Conservation (phyloP, 208 protist genomes). For the Herpetomonas muscarum region DNA sequence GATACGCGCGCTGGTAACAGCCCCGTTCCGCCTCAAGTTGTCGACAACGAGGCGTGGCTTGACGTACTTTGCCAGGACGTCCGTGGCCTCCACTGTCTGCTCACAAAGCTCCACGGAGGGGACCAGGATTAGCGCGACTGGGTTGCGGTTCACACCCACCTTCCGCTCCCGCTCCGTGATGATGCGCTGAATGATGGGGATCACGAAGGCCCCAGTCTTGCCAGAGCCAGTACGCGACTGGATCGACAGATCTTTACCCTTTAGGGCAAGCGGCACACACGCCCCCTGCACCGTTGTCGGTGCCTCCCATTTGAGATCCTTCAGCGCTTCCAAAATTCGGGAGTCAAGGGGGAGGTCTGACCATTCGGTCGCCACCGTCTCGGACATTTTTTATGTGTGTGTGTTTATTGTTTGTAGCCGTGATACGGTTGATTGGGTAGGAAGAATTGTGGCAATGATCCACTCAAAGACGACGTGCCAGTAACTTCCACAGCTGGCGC, state of each 20-base stretch:
- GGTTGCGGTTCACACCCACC: conserved; percentile 26
- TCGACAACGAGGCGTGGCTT: conserved; percentile 77
- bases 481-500: not conserved
- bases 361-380: conserved; percentile 51
- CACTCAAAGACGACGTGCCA: not conserved
- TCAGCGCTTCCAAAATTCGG: conserved; percentile 78
- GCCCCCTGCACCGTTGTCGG: conserved; percentile 94
- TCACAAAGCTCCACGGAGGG: conserved; percentile 95
- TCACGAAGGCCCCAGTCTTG: conserved; percentile 89
- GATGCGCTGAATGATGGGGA: conserved; percentile 83
- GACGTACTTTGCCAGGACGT: conserved; percentile 68
- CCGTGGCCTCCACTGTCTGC: conserved; percentile 87
- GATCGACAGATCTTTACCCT: conserved; percentile 86
- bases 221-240: conserved; percentile 86
- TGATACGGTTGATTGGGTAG: too few relatives aligned
- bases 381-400: conserved; percentile 9
- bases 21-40: conserved; percentile 65
- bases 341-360: conserved; percentile 72
- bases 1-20: conserved; percentile 55
- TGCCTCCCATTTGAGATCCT: conserved; percentile 68
- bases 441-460: too few relatives aligned
- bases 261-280: conserved; percentile 91
- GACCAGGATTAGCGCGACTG: conserved; percentile 93
- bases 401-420: too few relatives aligned
- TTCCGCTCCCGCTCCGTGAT: conserved; percentile 72